Conservation (phyloP, 1,284 basidiomycete species). For the Tylopilus sp. region DNA sequence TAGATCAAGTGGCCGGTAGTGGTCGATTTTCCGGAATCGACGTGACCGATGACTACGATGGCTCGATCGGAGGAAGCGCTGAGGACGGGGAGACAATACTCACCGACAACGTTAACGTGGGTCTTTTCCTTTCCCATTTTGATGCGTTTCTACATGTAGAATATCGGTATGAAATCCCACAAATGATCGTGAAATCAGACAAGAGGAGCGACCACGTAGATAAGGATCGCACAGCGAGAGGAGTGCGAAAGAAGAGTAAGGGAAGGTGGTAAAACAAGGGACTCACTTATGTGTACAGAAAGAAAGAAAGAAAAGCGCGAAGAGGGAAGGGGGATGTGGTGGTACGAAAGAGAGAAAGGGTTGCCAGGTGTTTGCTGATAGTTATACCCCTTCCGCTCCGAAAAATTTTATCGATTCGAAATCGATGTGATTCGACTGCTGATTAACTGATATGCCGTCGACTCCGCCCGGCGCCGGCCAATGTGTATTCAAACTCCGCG, state of each 20-base stretch:
- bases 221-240: neutral
- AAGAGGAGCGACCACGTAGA: conserved; percentile 16
- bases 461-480: conserved; percentile 29
- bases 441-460: conserved; percentile 39
- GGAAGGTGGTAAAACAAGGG: conserved; percentile 1
- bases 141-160: conserved; percentile 41
- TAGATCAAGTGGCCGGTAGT: conserved; percentile 99
- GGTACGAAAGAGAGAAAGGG: conserved; percentile 44
- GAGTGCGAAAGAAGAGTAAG: conserved; percentile 1
- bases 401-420: conserved; percentile 56
- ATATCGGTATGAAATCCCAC: conserved; percentile 26
- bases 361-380: conserved; percentile 48
- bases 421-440: conserved; percentile 48
- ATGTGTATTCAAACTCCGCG: conserved; percentile 20
- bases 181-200: conserved; percentile 30
- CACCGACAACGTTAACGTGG: conserved; percentile 91
- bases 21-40: conserved; percentile 98
- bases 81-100: conserved; percentile 34
- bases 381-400: conserved; percentile 47
- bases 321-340: conserved; percentile 47
- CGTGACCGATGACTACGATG: conserved; percentile 88
- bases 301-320: conserved; percentile 35
- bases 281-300: conserved; percentile 48
- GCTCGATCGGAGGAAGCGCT: conserved; percentile 22
- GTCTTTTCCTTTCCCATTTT: conserved; percentile 89